Percentiles rank a stretch among this genome's conserved stretches.
phyloP scores from a whole-genome alignment of 2,329 filamentous ascomycete genomes.

The Stemphylium beticola region DNA sequence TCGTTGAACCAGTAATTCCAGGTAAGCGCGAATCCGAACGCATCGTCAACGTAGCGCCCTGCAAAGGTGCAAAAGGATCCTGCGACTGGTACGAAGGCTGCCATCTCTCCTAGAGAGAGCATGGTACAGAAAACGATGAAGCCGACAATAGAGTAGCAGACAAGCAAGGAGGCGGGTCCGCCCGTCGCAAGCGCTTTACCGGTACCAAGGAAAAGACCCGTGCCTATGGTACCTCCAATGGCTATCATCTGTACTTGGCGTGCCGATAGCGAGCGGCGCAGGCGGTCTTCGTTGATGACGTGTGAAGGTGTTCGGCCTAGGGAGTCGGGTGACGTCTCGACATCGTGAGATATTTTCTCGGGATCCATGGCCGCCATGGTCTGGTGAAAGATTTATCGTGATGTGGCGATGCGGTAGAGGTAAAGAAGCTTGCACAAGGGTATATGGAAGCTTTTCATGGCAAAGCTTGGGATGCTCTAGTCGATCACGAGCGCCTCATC shows the following conservation, averaged over 20 bases:
- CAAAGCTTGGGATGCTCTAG: conserved; percentile 18
- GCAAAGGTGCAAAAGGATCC: conserved; percentile 40
- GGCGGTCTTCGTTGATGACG: conserved; percentile 30
- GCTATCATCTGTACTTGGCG: conserved; percentile 68
- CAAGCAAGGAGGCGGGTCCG: conserved; percentile 38
- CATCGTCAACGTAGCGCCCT: conserved; percentile 62
- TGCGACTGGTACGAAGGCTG: conserved; percentile 46
- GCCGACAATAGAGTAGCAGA: conserved; percentile 49
- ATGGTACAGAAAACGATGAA: conserved; percentile 44
- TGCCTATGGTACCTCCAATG: conserved; percentile 66
- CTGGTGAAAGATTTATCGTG: background rate
- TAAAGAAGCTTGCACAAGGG: conserved; percentile 5
- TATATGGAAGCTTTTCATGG: conserved; percentile 30
- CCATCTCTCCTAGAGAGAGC: conserved; percentile 48
- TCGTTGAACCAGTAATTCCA: conserved; percentile 46
- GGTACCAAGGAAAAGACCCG: conserved; percentile 66
- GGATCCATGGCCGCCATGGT: conserved; percentile 20
- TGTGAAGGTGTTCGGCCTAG: conserved; percentile 16
- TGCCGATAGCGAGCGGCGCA: conserved; percentile 36
- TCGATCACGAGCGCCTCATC: conserved; percentile 2
- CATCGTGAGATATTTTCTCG: conserved; percentile 22
- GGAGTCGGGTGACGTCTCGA: conserved; percentile 17
- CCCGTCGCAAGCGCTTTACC: conserved; percentile 60
- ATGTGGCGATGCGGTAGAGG: background rate
- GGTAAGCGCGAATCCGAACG: conserved; percentile 56